Percentiles rank a stretch among this genome's conserved stretches.
Evolutionary conservation across 148 eudicot genomes (phyloP).

Genomic region (Rhododendron vialii): DNA sequence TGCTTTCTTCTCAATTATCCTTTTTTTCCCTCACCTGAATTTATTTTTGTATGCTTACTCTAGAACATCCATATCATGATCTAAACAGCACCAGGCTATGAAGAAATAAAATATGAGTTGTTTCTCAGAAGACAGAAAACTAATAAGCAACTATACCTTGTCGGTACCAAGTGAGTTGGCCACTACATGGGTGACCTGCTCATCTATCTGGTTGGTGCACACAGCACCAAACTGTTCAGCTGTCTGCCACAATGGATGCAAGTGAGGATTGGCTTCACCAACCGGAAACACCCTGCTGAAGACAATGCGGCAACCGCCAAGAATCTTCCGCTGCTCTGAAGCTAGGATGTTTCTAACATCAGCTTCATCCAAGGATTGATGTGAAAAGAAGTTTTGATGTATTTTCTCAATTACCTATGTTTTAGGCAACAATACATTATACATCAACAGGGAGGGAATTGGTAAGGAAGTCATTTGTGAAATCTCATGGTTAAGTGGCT

Average conservation of each 20-base stretch:
- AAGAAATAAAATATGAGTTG: background rate
- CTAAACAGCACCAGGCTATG: background rate
- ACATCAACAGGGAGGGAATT: slow-evolving; percentile 2
- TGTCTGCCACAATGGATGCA: slow-evolving; percentile 92
- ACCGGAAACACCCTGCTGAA: slow-evolving; percentile 93
- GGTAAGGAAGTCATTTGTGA: slow-evolving; percentile 7
- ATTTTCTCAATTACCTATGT: slow-evolving; percentile 83
- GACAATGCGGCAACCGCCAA: slow-evolving; percentile 74
- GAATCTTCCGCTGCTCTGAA: slow-evolving; percentile 76
- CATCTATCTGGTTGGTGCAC: slow-evolving; percentile 84
- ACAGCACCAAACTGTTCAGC: slow-evolving; percentile 99
- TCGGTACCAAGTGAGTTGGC: slow-evolving; percentile 89
- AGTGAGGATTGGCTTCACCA: slow-evolving; percentile 80
- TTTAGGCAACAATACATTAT: slow-evolving; percentile 13
- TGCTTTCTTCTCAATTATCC: background rate
- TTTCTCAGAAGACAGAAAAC: background rate
- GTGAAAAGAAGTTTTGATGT: slow-evolving; percentile 71
- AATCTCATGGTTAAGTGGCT: background rate
- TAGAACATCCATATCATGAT: background rate
- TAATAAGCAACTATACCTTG: slow-evolving; percentile 50
- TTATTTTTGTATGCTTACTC: background rate
- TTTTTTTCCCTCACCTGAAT: background rate
- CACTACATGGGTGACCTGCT: slow-evolving; percentile 92
- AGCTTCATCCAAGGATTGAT: slow-evolving; percentile 66
- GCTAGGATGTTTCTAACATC: slow-evolving; percentile 96